A percentile compares a stretch with the other conserved stretches of the same genome.
phyloP scores from a whole-genome alignment of 331 rosid species.

The Pyracantha coccinea region DNA sequence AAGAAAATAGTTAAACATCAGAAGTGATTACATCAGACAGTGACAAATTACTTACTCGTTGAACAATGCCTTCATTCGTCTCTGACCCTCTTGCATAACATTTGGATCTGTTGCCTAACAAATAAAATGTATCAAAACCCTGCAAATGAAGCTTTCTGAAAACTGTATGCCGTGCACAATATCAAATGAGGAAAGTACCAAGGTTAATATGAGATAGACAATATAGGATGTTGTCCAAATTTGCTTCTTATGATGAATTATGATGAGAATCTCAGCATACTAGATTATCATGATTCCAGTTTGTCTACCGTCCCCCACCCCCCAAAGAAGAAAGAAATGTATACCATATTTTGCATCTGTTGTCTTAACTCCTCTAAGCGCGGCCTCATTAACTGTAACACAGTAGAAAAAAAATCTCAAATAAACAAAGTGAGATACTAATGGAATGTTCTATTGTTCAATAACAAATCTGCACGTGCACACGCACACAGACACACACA shows the following conservation, averaged over 20 bases:
- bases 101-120: constrained; percentile 11
- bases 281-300: neutral
- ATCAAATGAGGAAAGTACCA: neutral
- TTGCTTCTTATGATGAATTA: neutral
- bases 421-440: neutral
- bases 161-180: neutral
- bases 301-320: neutral
- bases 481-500: neutral
- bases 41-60: neutral
- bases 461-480: neutral
- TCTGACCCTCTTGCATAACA: constrained; percentile 3
- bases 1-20: neutral
- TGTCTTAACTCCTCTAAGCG: constrained; percentile 3
- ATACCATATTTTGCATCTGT: constrained; percentile 11
- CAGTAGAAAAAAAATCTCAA: neutral
- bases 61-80: constrained; percentile 12
- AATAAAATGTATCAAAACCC: neutral
- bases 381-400: constrained; percentile 2
- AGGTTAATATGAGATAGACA: neutral
- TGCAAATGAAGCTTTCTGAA: neutral
- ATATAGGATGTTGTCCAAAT: neutral
- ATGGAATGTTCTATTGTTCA: neutral
- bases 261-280: neutral
- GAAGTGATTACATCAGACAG: neutral
- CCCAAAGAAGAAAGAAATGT: neutral